Conservation (phyloP, 2,329 filamentous ascomycete genomes). For the Coniosporium uncinatum region DNA sequence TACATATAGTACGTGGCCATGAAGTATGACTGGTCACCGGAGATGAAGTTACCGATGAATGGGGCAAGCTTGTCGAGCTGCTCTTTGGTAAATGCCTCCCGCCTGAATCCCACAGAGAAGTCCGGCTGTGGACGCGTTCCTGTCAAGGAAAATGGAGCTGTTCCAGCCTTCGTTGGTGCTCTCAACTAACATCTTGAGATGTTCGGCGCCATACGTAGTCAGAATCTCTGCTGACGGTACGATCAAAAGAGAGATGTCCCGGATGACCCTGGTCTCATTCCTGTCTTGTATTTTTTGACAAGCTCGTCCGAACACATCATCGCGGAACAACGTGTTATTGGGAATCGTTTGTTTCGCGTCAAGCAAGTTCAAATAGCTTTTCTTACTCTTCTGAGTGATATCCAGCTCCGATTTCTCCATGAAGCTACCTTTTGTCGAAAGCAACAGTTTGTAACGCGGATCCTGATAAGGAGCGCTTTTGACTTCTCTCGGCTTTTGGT, state of each 20-base stretch:
- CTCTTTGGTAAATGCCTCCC: slow-evolving; percentile 33
- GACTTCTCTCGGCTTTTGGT: no score
- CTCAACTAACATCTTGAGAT: slow-evolving; percentile 3
- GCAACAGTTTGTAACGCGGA: no score
- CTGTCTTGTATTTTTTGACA: slow-evolving; percentile 21
- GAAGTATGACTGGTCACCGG: slow-evolving; percentile 31
- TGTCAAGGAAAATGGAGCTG: slow-evolving; percentile 24
- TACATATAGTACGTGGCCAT: slow-evolving; percentile 40
- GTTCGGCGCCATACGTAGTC: slow-evolving; percentile 15
- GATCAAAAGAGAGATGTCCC: slow-evolving; percentile 28
- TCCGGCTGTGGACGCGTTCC: slow-evolving; percentile 34
- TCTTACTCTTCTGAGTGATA: no score
- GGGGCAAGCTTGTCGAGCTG: slow-evolving; percentile 32
- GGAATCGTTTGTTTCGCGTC: no score
- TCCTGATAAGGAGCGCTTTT: no score
- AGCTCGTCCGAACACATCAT: slow-evolving; percentile 27
- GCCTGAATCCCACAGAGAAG: slow-evolving; percentile 35
- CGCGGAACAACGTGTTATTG: slow-evolving; percentile 25
- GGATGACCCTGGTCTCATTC: slow-evolving; percentile 28
- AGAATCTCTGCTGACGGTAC: slow-evolving; percentile 26
- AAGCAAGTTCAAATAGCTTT: no score
- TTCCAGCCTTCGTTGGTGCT: slow-evolving; percentile 13
- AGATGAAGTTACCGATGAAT: slow-evolving; percentile 17
- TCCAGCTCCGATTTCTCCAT: no score
- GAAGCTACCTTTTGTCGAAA: no score